Base-by-base conservation (phyloP, 2,329 filamentous ascomycete species). In the Cordyceps fumosorosea region DNA sequence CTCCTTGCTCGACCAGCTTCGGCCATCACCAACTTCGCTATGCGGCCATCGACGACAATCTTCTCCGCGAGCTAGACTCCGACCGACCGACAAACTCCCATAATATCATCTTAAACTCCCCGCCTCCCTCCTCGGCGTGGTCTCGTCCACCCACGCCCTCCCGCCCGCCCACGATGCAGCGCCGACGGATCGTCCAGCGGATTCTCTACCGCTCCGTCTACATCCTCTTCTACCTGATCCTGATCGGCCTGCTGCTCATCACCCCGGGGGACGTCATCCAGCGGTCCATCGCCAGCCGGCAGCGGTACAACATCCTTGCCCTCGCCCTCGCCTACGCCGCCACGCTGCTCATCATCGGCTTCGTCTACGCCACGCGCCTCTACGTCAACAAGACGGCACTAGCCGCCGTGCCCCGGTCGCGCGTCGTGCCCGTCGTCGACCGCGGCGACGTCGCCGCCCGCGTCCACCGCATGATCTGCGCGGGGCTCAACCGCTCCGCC, bases 361-460 rank as follows among this genome's bases (percentile, higher is more conserved):
- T 96, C 68, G 84, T 97, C 69, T 97, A 96, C 73, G 83, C 87
- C 61, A 85, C 87, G 59, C 83, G 95, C n/a, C 83, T 97, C 22
- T 97, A 93, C 75, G 90, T 93, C 59, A 96, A 91, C 70, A 86
- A 90, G 65, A 89, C 83, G 52, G 86, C 90, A 10, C 81, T 98
- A 10, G 84, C 87, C 20, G 87, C 85, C 4, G 96, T 99, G 63
- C 95, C 95, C 1, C 95, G 93, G 73, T 79, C 85, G 60, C 96
- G 90, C 83, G 18, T 44, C 16, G 84, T 96, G 18, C 93, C 93
- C 0, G 81, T 96, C 65, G 91, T 96, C 65, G 91, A 95, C 68
- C 90, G 91, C 72, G 89, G 89, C 66, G 92, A 97, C 72, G 84
- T 97, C 51, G 84, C 84, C 51, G 87, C 86, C 66, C 81, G 82